Base-by-base conservation (phyloP, 139 green algal species). In the Penium margaritaceum region DNA sequence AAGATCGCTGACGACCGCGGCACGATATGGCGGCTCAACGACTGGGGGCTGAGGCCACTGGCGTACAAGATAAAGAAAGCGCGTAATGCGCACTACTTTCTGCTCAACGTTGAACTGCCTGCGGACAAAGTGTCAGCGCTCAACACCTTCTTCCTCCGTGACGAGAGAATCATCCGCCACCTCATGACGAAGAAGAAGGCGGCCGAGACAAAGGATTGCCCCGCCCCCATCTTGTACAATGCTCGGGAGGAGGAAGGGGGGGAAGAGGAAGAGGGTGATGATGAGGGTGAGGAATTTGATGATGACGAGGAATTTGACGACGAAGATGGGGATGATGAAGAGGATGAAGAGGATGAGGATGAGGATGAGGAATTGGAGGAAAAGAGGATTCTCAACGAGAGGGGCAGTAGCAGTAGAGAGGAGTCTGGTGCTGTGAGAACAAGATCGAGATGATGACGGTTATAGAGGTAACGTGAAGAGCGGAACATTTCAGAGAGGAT, bases 11-110 rank as follows among this genome's bases (percentile, higher is more conserved):
- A 67, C 5, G 29, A 15, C 1, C 0, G 38, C 1, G 68, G 68
- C 37, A 57, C 19, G 30, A 29, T 67, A 24, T 76, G 68, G 68
- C 27, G 68, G 7, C 34, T 76, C 9, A 76, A 70, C 38, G 53
- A 76, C 38, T 76, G 68, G 68, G 68, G 68, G 5, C 14, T 76
- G 51, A 33, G 68, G 35, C 36, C 21, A 17, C 53, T 76, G n/a
- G 68, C 68, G 15, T 76, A 76, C 47, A 34, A 24, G 0, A 76
- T 76, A 15, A n/a, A 76, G 68, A 76, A 76, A 32, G 24, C 39
- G 47, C 29, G 53, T 21, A 21, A 37, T 35, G 68, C 68, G 19
- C 19, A 70, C 5, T 76, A 76, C 29, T 29, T 76, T 5, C 68
- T 76, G 35, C 70, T 76, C 51, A 76, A 76, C 32, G 14, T 76